Base-by-base conservation (phyloP, 805 yeast genomes). In the Candida nonsorbophila region DNA sequence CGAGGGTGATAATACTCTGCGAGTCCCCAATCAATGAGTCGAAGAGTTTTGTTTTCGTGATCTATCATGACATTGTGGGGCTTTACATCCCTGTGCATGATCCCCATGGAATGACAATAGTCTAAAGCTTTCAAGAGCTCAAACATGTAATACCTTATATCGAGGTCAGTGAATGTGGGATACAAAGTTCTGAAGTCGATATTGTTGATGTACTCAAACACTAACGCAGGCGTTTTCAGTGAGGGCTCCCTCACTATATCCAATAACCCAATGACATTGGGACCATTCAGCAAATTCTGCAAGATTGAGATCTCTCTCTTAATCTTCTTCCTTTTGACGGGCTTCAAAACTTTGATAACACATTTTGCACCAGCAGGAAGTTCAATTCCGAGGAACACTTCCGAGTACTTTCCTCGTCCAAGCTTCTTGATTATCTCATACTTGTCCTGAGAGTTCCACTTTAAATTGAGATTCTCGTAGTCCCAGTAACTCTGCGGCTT, bases 21-120 rank as follows among this genome's bases (percentile, higher is more conserved):
- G 37, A 87, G 62, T 10, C 96, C 96, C 96, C 96, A 87, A 61
- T 87, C 96, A 40, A 87, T 87, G 32, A 87, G 71, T 44, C 90
- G 72, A 47, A 87, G 60, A 22, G 65, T 61, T 41, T 69, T 72
- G 25, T 51, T 54, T 15, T 67, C 60, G 37, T 86, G 95, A 57
- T 87, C 95, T 43, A 86, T 86, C 95, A 86, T 86, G 24, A 86
- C 85, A 49, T 86, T 86, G 55, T 86, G 95, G 7, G 95, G 95
- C 53, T 86, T 86, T 28, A 86, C 95, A 57, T 86, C 96, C 52
- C 96, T 69, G 57, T 86, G 96, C 81, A 86, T 86, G 41, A 88
- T 85, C 20, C 97, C 97, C 80, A 83, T 83, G 5, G 94, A 82
- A 61, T 88, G 97, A 31, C 85, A 80, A 55, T 72, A 87, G 60